Conservation (phyloP, 2,329 filamentous ascomycete species). For the Alternaria dauci region DNA sequence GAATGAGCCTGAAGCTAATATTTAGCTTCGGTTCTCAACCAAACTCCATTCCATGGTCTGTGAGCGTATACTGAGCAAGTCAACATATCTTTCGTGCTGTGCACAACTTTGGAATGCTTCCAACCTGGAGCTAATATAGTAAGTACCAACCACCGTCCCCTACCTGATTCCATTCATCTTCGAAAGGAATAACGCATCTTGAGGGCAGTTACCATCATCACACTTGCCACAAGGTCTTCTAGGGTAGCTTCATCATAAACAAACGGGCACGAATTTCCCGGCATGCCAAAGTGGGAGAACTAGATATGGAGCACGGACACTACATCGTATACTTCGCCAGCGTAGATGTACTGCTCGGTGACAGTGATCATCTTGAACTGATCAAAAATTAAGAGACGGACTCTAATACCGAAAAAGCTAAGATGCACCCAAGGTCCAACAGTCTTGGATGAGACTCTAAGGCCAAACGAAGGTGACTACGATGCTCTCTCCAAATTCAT, state of each 20-base stretch:
- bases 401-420: too few relatives aligned
- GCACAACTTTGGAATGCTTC: not conserved
- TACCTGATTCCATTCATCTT: not conserved
- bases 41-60: not conserved
- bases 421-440: not conserved
- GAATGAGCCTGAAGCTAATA: not conserved
- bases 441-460: not conserved
- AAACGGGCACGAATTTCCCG: not conserved
- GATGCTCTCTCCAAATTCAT: not conserved
- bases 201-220: not conserved
- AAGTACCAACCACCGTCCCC: not conserved
- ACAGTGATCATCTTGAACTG: not conserved
- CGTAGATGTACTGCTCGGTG: not conserved
- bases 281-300: not conserved
- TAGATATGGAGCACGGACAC: not conserved
- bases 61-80: not conserved
- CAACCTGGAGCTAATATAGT: not conserved
- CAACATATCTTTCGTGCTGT: not conserved
- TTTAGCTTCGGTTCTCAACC: not conserved
- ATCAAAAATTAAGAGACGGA: not conserved
- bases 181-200: not conserved
- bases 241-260: not conserved
- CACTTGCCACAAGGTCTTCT: not conserved
- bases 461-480: rapidly evolving
- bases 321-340: not conserved